Evolutionary conservation across 1,284 basidiomycete genomes (phyloP), one percentile per base, ranked within the genome.

Genomic region (Tylopilus orsonianus): DNA sequence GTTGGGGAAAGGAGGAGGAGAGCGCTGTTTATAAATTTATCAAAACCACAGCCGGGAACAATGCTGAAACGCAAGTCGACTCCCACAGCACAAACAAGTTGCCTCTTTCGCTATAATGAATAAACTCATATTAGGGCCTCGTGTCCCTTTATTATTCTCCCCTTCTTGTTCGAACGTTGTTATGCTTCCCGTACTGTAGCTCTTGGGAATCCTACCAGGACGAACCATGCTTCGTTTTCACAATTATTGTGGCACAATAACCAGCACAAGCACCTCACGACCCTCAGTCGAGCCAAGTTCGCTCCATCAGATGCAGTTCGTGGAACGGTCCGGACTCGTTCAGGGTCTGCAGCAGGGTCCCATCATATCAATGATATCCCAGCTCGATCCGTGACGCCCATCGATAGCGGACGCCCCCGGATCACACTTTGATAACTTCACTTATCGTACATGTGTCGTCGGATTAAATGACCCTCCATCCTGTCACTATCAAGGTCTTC

Each of bases 71-170:
- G 48, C n/a, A 36, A 18, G 16, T 14, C 8, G 8, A 13, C 34
- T 53, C 49, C 27, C 60, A 61, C 50, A 43, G 32, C 20, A 54
- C 36, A 56, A 58, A 38, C 30, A 35, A 29, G 4, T 40, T 50
- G 39, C 62, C 24, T 16, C 29, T 64, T 64, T 57, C 32, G 59
- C 16, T 16, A 61, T 54, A 59, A 62, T 30, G 50, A 42, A 46
- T 30, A 8, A 14, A 26, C 39, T 42, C 46, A 44, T n/a, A n/a
- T 23, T 27, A 14, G 12, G 24, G 44, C 50, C 53, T 57, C 53
- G 19, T 57, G 57, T 27, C 14, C 34, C 38, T 34, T 35, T 52
- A 13, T 62, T 50, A 18, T 62, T 27, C 33, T 43, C 20, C 22
- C 48, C 26, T 6, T 22, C 3, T 42, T 41, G 24, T 22, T 22